Conservation (phyloP, 208 protist genomes). For the Tritrichomonas musculus region DNA sequence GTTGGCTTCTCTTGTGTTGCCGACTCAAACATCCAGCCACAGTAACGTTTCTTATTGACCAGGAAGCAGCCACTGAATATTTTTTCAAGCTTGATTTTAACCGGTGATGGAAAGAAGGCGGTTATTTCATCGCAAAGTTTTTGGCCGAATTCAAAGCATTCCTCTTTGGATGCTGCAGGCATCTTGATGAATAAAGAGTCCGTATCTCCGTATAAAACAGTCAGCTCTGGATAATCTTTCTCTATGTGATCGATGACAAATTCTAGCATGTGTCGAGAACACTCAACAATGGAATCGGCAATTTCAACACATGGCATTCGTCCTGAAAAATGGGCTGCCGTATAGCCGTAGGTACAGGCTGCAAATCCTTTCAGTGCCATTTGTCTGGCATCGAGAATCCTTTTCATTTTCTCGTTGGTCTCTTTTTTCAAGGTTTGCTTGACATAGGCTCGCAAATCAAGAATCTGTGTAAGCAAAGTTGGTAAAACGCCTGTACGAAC, state of each 20-base stretch:
- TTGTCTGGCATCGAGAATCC: not conserved
- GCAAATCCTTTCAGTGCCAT: not conserved
- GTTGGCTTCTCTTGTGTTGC: not conserved
- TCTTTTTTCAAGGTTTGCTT: not conserved
- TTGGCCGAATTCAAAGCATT: not conserved
- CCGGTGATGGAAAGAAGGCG: not conserved
- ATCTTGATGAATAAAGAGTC: constrained; percentile 3
- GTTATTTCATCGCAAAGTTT: not conserved
- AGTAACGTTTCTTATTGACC: constrained; percentile 14
- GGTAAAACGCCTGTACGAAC: not conserved
- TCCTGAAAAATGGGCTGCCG: not conserved
- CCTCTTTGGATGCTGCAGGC: not conserved
- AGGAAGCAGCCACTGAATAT: not conserved
- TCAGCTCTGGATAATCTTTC: not conserved
- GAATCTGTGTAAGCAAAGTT: not conserved
- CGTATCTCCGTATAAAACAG: not conserved
- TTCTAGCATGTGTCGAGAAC: not conserved
- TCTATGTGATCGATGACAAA: not conserved
- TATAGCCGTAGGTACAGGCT: constrained; percentile 5
- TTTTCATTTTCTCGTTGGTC: not conserved
- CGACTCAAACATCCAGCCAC: not conserved
- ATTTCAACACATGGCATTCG: constrained; percentile 23
- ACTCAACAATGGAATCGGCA: constrained; percentile 11
- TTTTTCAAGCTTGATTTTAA: constrained; percentile 10
- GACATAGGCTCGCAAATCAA: not conserved